Evolutionary conservation across 306 rosid species (phyloP).

Genomic region (Castanea crenata): DNA sequence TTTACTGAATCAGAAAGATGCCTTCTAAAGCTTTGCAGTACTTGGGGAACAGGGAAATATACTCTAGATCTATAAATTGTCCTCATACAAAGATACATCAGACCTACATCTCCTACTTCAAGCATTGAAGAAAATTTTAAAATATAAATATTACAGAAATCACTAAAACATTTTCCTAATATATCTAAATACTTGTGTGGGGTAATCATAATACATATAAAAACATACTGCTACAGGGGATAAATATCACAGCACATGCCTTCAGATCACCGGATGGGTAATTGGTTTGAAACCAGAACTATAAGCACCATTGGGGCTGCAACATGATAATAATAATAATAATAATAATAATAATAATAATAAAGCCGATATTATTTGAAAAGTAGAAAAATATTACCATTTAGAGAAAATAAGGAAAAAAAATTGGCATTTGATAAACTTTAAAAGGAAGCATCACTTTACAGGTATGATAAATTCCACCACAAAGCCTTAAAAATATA

Average conservation of each 20-base stretch:
- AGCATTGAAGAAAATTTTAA: neutral
- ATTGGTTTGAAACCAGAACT: slow-evolving; percentile 96
- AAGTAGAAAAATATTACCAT: neutral
- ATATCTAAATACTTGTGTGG: neutral
- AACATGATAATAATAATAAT: slow-evolving; percentile 10
- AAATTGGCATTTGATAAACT: neutral
- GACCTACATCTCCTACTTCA: neutral
- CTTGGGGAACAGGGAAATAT: neutral
- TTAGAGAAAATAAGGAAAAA: neutral
- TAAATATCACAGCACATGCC: slow-evolving; percentile 40
- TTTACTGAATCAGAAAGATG: neutral
- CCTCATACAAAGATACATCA: neutral
- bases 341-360: too few species aligned
- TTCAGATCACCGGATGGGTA: slow-evolving; percentile 94
- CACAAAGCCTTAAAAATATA: neutral
- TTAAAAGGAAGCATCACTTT: slow-evolving; percentile 9
- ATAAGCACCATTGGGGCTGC: slow-evolving; percentile 96
- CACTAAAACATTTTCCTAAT: neutral
- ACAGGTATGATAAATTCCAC: neutral
- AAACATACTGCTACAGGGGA: neutral
- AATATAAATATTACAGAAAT: neutral
- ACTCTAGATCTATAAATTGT: neutral
- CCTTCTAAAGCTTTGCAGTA: neutral
- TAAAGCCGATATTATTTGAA: slow-evolving; percentile 13
- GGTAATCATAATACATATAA: neutral